phyloP scores from a whole-genome alignment of 2,329 filamentous ascomycete genomes.

The Bipolaris cookei region DNA sequence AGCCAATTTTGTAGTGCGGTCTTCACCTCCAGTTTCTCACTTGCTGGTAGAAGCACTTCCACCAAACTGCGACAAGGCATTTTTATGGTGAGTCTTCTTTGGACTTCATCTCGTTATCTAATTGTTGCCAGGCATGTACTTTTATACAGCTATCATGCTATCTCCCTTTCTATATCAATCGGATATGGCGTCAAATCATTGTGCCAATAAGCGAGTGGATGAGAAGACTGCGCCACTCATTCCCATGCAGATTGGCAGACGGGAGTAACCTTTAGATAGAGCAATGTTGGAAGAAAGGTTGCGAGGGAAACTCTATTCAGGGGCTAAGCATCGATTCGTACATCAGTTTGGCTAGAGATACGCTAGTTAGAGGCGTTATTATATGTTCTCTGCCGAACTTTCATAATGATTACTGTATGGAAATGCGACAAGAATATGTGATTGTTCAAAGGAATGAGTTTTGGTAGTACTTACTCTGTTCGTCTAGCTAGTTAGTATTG shows the following conservation, averaged over 20 bases:
- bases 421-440: background rate
- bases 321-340: background rate
- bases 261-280: background rate
- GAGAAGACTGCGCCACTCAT: constrained; percentile 1
- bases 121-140: constrained; percentile 3
- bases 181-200: constrained; percentile 5
- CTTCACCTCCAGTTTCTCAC: constrained; percentile 1
- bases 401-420: background rate
- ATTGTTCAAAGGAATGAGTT: background rate
- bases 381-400: background rate
- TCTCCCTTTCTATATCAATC: constrained; percentile 7
- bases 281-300: background rate
- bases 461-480: background rate
- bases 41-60: constrained; percentile 1
- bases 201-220: background rate
- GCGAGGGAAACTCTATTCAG: background rate
- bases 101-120: background rate
- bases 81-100: background rate
- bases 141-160: constrained; percentile 2
- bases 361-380: constrained; percentile 1
- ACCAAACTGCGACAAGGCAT: background rate
- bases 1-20: constrained; percentile 1
- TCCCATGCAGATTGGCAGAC: background rate
- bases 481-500: background rate
- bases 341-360: background rate